Evolutionary conservation across 345 rosid species (phyloP).

Genomic region (Gossypioides kirkii): DNA sequence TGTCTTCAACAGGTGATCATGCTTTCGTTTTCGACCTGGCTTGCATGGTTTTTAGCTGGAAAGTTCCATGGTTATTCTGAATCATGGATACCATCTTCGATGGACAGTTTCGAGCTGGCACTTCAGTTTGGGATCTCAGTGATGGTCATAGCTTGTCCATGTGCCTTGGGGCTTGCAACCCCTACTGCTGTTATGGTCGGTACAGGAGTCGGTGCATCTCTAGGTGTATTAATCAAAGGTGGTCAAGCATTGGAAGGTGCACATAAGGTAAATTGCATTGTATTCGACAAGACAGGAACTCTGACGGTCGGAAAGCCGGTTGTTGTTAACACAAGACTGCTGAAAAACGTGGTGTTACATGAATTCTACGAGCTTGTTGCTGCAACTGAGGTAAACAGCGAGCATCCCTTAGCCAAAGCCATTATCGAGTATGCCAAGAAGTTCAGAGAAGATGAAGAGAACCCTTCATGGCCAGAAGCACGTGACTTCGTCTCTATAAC

Average conservation of each 20-base stretch:
- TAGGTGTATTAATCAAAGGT: slow-evolving; percentile 87
- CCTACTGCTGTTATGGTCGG: slow-evolving; percentile 99
- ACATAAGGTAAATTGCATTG: slow-evolving; percentile 79
- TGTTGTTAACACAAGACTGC: slow-evolving; percentile 66
- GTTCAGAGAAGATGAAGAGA: slow-evolving; percentile 72
- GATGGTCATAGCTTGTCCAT: slow-evolving; percentile 97
- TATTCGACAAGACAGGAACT: slow-evolving; percentile 97
- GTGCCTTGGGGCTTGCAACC: slow-evolving; percentile 96
- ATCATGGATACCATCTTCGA: slow-evolving; percentile 88
- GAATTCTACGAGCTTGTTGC: slow-evolving; percentile 80
- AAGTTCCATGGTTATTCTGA: slow-evolving; percentile 71
- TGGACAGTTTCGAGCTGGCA: slow-evolving; percentile 92
- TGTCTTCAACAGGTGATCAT: slow-evolving; percentile 56
- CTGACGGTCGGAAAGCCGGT: slow-evolving; percentile 91
- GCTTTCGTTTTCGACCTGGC: slow-evolving; percentile 80
- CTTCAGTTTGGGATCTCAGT: slow-evolving; percentile 98
- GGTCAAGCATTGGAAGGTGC: slow-evolving; percentile 93
- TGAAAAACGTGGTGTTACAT: slow-evolving; percentile 59
- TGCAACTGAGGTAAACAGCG: slow-evolving; percentile 92
- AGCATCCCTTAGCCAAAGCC: slow-evolving; percentile 91
- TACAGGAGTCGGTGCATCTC: slow-evolving; percentile 97
- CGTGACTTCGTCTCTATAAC: slow-evolving; percentile 61
- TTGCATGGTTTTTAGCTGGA: slow-evolving; percentile 85
- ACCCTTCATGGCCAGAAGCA: slow-evolving; percentile 81
- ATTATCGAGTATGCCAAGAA: slow-evolving; percentile 74